A percentile compares a stretch with the other conserved stretches of the same genome.
These are phyloP conservation scores for Trichosporon ovoides DNA, from an alignment of 1,284 basidiomycete genomes.

Conservation along the genomic window DNA sequence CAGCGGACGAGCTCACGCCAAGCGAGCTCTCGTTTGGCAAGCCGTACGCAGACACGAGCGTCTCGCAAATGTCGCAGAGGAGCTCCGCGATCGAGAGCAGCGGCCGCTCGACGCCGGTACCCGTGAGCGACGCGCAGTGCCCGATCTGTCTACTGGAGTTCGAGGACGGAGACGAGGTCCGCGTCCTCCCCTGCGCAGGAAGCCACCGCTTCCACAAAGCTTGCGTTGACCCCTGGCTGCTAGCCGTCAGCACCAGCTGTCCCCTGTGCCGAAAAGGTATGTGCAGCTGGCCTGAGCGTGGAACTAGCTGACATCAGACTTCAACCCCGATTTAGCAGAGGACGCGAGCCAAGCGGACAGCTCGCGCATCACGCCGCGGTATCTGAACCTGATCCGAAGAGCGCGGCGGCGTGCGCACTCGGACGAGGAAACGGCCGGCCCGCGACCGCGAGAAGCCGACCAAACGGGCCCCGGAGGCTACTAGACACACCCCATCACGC, in stretches of 20 bases:
- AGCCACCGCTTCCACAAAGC: constrained; percentile 77
- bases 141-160: constrained; percentile 92
- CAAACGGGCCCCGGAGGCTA: constrained; percentile 38
- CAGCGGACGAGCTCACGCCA: not conserved
- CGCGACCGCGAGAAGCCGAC: constrained; percentile 37
- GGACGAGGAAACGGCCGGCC: constrained; percentile 4
- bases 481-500: constrained; percentile 4
- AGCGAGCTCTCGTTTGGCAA: not conserved
- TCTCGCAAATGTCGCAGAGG: not conserved
- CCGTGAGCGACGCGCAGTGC: constrained; percentile 62
- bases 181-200: constrained; percentile 81
- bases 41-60: not conserved
- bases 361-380: constrained; percentile 28
- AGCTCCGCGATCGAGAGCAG: constrained; percentile 9
- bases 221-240: constrained; percentile 54
- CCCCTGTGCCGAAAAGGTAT: constrained; percentile 82
- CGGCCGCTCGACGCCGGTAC: constrained; percentile 1
- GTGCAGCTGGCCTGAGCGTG: constrained; percentile 22
- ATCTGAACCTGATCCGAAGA: constrained; percentile 43
- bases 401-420: constrained; percentile 22
- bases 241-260: constrained; percentile 82
- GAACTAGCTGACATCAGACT: constrained; percentile 31
- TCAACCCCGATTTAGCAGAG: constrained; percentile 32
- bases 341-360: constrained; percentile 10
- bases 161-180: constrained; percentile 82